Percentiles rank a stretch among this genome's conserved stretches.
These are phyloP conservation scores for Colletotrichum caudatum DNA, from an alignment of 2,329 filamentous ascomycete genomes.

Conservation along the genomic window DNA sequence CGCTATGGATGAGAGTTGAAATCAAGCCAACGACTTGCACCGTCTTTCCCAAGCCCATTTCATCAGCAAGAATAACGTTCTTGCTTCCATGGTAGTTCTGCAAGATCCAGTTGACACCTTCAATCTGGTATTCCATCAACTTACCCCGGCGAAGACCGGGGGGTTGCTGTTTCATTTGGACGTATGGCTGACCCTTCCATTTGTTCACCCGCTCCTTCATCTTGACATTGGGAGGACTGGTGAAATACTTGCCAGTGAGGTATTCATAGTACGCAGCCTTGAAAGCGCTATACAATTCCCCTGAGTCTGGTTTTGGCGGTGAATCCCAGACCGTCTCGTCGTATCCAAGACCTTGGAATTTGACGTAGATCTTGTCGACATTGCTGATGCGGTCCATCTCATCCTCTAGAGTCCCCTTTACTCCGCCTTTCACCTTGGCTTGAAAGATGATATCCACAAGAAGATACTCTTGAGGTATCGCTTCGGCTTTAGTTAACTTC, in stretches of 20 bases:
- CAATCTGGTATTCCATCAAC: slow-evolving; percentile 92
- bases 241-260: slow-evolving; percentile 81
- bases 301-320: slow-evolving; percentile 75
- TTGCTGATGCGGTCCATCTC: slow-evolving; percentile 79
- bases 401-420: slow-evolving; percentile 56
- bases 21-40: slow-evolving; percentile 91
- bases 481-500: slow-evolving; percentile 79
- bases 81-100: slow-evolving; percentile 86
- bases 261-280: slow-evolving; percentile 87
- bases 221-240: slow-evolving; percentile 63
- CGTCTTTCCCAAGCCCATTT: slow-evolving; percentile 98
- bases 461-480: slow-evolving; percentile 88
- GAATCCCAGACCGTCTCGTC: slow-evolving; percentile 92
- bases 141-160: slow-evolving; percentile 79
- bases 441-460: slow-evolving; percentile 87
- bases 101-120: slow-evolving; percentile 95
- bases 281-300: slow-evolving; percentile 82
- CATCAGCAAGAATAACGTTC: slow-evolving; percentile 93
- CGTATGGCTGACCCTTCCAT: slow-evolving; percentile 76
- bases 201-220: slow-evolving; percentile 76
- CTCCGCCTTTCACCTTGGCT: slow-evolving; percentile 63
- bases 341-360: slow-evolving; percentile 92
- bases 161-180: slow-evolving; percentile 79
- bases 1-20: slow-evolving; percentile 75
- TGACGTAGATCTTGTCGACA: slow-evolving; percentile 82